phyloP scores from a whole-genome alignment of 2,329 filamentous ascomycete species.

The Amesomyces nigricolor region DNA sequence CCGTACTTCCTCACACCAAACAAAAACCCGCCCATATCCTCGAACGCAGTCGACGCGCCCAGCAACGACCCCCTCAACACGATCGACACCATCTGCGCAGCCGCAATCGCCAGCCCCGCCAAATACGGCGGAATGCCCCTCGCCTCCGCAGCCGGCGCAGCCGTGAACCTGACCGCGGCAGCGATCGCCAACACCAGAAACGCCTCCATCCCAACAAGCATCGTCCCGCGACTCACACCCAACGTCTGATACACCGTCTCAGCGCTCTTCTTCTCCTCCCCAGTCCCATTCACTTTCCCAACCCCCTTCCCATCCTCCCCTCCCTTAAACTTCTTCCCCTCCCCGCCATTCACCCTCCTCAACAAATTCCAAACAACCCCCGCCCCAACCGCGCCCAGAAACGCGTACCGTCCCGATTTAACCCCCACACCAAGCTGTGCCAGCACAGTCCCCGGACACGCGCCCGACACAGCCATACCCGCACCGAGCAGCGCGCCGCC shows the following conservation, averaged over 20 bases:
- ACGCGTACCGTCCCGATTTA: conserved; percentile 44
- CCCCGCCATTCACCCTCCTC: conserved; percentile 35
- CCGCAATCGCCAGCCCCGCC: conserved; percentile 54
- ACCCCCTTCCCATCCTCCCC: not conserved
- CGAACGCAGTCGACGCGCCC: conserved; percentile 57
- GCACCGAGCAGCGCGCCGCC: conserved; percentile 57
- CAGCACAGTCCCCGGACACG: conserved; percentile 61
- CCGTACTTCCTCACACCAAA: conserved; percentile 36
- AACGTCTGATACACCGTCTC: conserved; percentile 37
- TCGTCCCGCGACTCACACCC: conserved; percentile 34
- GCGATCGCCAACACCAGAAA: conserved; percentile 39
- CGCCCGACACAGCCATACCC: conserved; percentile 62
- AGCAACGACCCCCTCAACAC: conserved; percentile 48
- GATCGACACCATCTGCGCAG: conserved; percentile 53
- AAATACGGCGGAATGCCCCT: conserved; percentile 40
- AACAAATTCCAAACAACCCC: conserved; percentile 44
- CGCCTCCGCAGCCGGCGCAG: conserved; percentile 27
- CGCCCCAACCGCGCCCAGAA: conserved; percentile 50
- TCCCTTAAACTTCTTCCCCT: not conserved
- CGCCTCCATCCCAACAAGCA: conserved; percentile 40
- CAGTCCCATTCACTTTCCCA: conserved; percentile 18
- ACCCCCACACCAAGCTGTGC: conserved; percentile 53
- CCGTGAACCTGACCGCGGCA: conserved; percentile 31
- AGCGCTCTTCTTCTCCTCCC: not conserved
- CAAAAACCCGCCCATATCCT: conserved; percentile 53